Evolutionary conservation across 2,329 filamentous ascomycete species (phyloP).

Genomic region (Pseudocercospora pini-densiflorae): DNA sequence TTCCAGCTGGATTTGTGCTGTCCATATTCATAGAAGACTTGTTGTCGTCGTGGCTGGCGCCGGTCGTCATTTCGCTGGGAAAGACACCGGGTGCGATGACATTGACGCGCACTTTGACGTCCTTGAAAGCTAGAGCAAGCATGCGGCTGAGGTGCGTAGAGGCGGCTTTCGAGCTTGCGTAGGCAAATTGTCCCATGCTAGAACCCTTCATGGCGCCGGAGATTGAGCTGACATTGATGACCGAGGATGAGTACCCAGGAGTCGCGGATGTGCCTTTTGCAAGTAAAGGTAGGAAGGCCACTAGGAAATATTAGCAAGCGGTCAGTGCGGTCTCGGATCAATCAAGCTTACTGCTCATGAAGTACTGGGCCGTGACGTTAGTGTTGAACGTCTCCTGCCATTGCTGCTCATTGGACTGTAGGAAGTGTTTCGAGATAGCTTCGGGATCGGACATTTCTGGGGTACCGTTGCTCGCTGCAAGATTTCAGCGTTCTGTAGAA

Average conservation of each 20-base stretch:
- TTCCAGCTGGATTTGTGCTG: constrained; percentile 51
- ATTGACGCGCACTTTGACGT: constrained; percentile 50
- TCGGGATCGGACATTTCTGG: constrained; percentile 41
- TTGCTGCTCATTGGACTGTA: constrained; percentile 50
- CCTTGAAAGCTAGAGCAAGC: constrained; percentile 51
- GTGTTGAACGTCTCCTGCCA: constrained; percentile 59
- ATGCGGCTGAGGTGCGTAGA: constrained; percentile 52
- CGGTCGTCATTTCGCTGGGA: constrained; percentile 55
- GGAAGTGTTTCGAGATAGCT: constrained; percentile 57
- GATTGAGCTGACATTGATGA: constrained; percentile 61
- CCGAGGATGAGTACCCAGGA: constrained; percentile 54
- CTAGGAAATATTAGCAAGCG: too few species aligned
- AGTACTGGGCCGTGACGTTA: constrained; percentile 57
- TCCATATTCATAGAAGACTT: constrained; percentile 50
- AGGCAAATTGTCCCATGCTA: constrained; percentile 57
- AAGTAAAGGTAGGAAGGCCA: constrained; percentile 60
- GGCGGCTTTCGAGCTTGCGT: constrained; percentile 56
- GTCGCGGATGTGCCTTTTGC: constrained; percentile 53
- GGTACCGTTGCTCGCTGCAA: too few species aligned
- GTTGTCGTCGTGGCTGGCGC: constrained; percentile 51
- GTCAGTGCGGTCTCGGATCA: too few species aligned
- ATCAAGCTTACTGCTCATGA: constrained; percentile 35
- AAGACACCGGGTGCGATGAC: constrained; percentile 51
- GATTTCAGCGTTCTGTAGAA: too few species aligned
- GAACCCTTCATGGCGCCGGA: constrained; percentile 57